These are phyloP conservation scores for Colletotrichum sp. DNA, from an alignment of 2,329 filamentous ascomycete genomes.

Conservation along the genomic window DNA sequence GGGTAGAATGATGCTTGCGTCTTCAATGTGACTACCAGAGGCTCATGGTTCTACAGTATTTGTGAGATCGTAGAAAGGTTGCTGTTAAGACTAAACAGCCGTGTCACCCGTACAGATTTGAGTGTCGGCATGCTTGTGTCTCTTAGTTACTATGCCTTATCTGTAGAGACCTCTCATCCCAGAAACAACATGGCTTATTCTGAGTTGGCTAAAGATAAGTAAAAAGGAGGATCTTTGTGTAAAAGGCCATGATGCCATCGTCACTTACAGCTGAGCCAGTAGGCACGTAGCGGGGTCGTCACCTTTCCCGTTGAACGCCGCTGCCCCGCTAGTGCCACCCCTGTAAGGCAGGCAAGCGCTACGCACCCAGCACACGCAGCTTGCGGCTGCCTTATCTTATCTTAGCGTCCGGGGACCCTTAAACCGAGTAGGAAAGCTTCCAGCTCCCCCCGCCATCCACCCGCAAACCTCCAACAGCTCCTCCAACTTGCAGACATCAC, in stretches of 20 bases:
- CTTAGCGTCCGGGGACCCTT: constrained; percentile 14
- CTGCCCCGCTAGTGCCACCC: background rate
- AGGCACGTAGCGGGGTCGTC: background rate
- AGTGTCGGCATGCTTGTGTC: no score
- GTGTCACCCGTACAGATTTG: no score
- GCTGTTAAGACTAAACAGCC: background rate
- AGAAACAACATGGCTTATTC: accelerated
- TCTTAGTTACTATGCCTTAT: background rate
- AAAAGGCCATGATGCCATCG: background rate
- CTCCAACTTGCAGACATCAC: background rate
- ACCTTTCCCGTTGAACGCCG: background rate
- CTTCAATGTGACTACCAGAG: background rate
- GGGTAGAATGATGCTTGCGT: background rate
- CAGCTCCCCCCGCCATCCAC: background rate
- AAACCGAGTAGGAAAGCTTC: background rate
- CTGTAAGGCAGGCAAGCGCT: background rate
- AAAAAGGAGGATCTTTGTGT: background rate
- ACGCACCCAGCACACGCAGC: background rate
- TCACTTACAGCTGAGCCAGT: background rate
- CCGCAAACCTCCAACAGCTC: background rate
- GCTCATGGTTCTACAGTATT: accelerated
- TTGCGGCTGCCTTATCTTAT: constrained; percentile 12
- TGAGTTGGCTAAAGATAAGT: background rate
- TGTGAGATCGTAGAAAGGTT: background rate
- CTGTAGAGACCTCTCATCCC: background rate